Evolutionary conservation across 352 stramenopile species (phyloP).

Genomic region (Phytophthora ramorum): DNA sequence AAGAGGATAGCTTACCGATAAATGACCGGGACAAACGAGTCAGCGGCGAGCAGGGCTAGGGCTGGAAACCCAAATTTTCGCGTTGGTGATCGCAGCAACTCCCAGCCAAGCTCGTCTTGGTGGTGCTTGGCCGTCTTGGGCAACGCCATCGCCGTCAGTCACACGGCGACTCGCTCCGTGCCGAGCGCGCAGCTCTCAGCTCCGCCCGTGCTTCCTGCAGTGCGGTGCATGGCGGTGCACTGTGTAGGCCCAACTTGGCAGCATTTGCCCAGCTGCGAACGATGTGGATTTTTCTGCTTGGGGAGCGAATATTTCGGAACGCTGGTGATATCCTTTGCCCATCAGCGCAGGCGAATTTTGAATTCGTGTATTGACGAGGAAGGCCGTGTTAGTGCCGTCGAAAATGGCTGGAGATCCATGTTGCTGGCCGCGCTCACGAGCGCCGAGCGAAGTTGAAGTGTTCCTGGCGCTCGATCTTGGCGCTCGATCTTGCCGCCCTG

Average conservation of each 20-base stretch:
- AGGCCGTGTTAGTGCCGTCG: slow-evolving; percentile 2
- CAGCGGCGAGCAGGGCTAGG: slow-evolving; percentile 11
- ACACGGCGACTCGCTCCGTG: background rate
- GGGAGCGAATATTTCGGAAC: slow-evolving; percentile 15
- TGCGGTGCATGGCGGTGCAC: background rate
- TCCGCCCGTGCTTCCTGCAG: slow-evolving; percentile 6
- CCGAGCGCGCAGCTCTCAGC: background rate
- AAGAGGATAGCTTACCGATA: slow-evolving; percentile 34
- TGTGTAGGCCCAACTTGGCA: background rate
- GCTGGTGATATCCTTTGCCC: slow-evolving; percentile 3
- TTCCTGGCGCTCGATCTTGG: slow-evolving; percentile 4
- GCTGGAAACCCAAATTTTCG: slow-evolving; percentile 29
- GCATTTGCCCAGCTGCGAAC: slow-evolving; percentile 8
- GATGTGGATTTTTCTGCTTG: slow-evolving; percentile 35
- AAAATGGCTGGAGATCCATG: slow-evolving; percentile 15
- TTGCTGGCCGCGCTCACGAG: slow-evolving; percentile 23
- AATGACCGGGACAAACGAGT: slow-evolving; percentile 34
- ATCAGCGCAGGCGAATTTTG: slow-evolving; percentile 14
- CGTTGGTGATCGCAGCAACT: slow-evolving; percentile 9
- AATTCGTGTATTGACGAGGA: slow-evolving; percentile 4
- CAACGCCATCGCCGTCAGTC: slow-evolving; percentile 1
- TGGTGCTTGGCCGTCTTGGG: slow-evolving; percentile 11
- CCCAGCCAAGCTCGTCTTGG: slow-evolving; percentile 20
- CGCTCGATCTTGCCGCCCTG: slow-evolving; percentile 5
- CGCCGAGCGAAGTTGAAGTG: slow-evolving; percentile 20